These are phyloP conservation scores for Kodamaea fungicola DNA, from an alignment of 1,139 yeast species.

Conservation along the genomic window DNA sequence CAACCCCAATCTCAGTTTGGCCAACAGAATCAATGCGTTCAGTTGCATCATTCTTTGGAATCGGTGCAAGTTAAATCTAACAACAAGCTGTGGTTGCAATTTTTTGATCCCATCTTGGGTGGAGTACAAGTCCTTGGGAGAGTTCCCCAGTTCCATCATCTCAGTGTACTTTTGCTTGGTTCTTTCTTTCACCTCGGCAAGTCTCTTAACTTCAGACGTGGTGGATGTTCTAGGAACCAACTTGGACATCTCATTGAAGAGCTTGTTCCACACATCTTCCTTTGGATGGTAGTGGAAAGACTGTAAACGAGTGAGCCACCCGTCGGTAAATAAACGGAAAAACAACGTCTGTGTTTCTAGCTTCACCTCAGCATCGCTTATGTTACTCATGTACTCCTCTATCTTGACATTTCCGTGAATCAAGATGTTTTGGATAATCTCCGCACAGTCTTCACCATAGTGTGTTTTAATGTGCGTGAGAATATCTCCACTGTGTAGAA, in stretches of 20 bases:
- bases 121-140: constrained; percentile 28
- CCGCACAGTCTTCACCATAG: constrained; percentile 52
- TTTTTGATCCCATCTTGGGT: constrained; percentile 34
- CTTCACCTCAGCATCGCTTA: constrained; percentile 23
- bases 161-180: constrained; percentile 46
- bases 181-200: constrained; percentile 59
- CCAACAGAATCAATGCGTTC: constrained; percentile 58
- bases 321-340: constrained; percentile 48
- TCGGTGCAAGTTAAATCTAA: constrained; percentile 64
- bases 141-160: constrained; percentile 29
- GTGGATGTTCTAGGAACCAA: constrained; percentile 51
- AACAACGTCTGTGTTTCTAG: constrained; percentile 34
- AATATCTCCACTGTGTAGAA: constrained; percentile 78
- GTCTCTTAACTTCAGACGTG: constrained; percentile 58
- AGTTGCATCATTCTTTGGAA: constrained; percentile 68
- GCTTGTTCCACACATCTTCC: constrained; percentile 54
- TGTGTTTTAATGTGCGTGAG: constrained; percentile 46
- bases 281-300: constrained; percentile 46
- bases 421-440: constrained; percentile 68
- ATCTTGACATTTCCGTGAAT: constrained; percentile 63
- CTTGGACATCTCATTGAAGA: constrained; percentile 50
- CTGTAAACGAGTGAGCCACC: constrained; percentile 49
- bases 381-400: constrained; percentile 51
- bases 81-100: constrained; percentile 48
- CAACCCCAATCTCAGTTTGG: constrained; percentile 67